A percentile compares a stretch with the other conserved stretches of the same genome.
Evolutionary conservation across 805 yeast genomes (phyloP).

Genomic region (Jamesozyma hellenica): DNA sequence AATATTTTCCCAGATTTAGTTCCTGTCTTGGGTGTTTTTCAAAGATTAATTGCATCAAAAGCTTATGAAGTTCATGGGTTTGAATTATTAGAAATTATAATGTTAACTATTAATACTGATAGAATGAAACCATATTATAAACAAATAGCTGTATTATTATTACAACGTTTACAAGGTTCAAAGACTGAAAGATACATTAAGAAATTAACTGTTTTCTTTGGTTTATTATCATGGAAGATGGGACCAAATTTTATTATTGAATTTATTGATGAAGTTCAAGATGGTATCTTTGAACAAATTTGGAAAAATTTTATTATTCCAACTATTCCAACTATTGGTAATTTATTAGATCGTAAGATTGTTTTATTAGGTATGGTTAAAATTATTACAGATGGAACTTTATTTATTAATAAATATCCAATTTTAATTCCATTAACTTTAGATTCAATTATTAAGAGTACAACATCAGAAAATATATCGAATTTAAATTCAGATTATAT

Average conservation of each 20-base stretch:
- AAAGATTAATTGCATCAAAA: constrained; percentile 78
- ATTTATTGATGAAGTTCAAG: constrained; percentile 67
- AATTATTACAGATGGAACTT: constrained; percentile 30
- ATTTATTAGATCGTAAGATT: constrained; percentile 46
- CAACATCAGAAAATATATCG: constrained; percentile 32
- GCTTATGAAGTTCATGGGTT: constrained; percentile 74
- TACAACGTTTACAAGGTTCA: constrained; percentile 71
- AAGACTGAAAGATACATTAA: constrained; percentile 75
- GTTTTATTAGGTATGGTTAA: constrained; percentile 42
- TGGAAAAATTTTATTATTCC: constrained; percentile 33
- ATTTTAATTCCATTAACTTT: constrained; percentile 35
- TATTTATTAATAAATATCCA: constrained; percentile 35
- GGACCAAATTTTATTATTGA: constrained; percentile 46
- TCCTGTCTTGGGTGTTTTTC: constrained; percentile 93
- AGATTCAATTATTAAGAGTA: constrained; percentile 33
- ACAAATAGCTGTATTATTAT: constrained; percentile 64
- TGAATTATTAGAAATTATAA: constrained; percentile 66
- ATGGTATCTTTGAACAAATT: constrained; percentile 42
- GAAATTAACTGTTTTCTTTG: constrained; percentile 56
- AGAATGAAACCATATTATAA: constrained; percentile 45
- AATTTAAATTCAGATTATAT: constrained; percentile 31
- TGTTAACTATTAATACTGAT: constrained; percentile 44
- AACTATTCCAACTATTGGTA: constrained; percentile 38
- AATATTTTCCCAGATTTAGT: constrained; percentile 39
- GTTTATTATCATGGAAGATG: constrained; percentile 39